A percentile compares a stretch with the other conserved stretches of the same genome.
Conservation (phyloP, 2,329 filamentous ascomycete species). For the Arthrobotrys pseudoclavata region DNA sequence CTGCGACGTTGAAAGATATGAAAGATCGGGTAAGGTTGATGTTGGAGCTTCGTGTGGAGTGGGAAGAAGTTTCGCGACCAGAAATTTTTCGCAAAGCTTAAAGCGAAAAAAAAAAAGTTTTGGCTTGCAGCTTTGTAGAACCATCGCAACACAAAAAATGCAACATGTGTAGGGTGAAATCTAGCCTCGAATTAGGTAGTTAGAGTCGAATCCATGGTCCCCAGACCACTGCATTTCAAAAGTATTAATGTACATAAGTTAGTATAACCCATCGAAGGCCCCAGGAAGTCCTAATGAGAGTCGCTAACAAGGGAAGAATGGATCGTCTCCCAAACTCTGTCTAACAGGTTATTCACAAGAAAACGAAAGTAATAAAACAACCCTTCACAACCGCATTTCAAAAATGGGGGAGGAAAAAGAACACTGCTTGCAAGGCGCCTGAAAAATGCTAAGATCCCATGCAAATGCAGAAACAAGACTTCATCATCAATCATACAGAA, state of each 20-base stretch:
- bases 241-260: conserved; percentile 13
- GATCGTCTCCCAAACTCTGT: conserved; percentile 19
- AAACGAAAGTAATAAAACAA: conserved; percentile 14
- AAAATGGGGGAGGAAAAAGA: not conserved
- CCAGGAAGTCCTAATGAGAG: not conserved
- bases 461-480: conserved; percentile 14
- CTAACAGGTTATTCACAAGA: conserved; percentile 3
- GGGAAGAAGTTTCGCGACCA: conserved; percentile 50
- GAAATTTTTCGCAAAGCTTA: conserved; percentile 40
- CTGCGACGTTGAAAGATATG: conserved; percentile 13
- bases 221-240: not conserved
- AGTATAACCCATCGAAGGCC: conserved; percentile 9
- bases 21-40: conserved; percentile 9
- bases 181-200: too few relatives aligned
- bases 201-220: too few relatives aligned
- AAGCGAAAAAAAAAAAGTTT: conserved; percentile 48
- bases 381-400: not conserved
- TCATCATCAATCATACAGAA: conserved; percentile 32
- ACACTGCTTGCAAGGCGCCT: conserved; percentile 12
- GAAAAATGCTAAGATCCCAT: conserved; percentile 23
- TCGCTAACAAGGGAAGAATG: not conserved
- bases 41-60: conserved; percentile 25
- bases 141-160: conserved; percentile 40
- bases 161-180: conserved; percentile 14
- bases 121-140: conserved; percentile 42